A percentile compares a stretch with the other conserved stretches of the same genome.
Conservation (phyloP, 768 basidiomycete genomes). For the Termitomyces sp. region DNA sequence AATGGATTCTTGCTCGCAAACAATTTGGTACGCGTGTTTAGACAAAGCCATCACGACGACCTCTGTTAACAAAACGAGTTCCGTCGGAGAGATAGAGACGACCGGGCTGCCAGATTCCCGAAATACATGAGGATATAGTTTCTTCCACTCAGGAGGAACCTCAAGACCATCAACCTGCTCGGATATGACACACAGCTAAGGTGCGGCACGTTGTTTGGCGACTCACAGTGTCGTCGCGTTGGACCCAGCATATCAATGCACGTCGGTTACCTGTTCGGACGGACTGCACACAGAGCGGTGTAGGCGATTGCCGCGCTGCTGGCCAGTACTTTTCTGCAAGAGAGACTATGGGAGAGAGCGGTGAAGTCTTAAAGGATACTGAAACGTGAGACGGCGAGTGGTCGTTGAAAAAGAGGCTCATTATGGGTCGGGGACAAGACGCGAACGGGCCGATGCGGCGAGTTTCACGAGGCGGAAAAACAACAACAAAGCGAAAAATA, state of each 20-base stretch:
- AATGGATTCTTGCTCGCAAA: slow-evolving; percentile 22
- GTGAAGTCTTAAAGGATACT: slow-evolving; percentile 19
- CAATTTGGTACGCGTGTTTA: slow-evolving; percentile 39
- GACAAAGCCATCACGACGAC: slow-evolving; percentile 49
- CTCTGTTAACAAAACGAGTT: slow-evolving; percentile 37
- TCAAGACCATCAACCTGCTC: slow-evolving; percentile 26
- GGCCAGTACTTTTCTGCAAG: slow-evolving; percentile 28
- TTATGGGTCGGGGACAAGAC: slow-evolving; percentile 9
- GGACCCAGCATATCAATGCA: slow-evolving; percentile 26
- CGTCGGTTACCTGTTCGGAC: slow-evolving; percentile 2
- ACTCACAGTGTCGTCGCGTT: slow-evolving; percentile 31
- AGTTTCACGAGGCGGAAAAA: slow-evolving; percentile 4
- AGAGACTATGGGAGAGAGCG: slow-evolving; percentile 18
- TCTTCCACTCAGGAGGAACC: slow-evolving; percentile 38
- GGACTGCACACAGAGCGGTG: slow-evolving; percentile 13
- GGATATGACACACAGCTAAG: neutral
- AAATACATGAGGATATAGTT: slow-evolving; percentile 30
- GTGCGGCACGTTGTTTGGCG: slow-evolving; percentile 4
- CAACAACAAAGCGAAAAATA: slow-evolving; percentile 13
- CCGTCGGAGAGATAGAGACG: slow-evolving; percentile 18
- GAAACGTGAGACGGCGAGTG: slow-evolving; percentile 15
- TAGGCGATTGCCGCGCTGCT: slow-evolving; percentile 7
- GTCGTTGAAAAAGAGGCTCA: slow-evolving; percentile 25
- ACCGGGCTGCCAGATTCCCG: slow-evolving; percentile 1
- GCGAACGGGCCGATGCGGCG: neutral